Evolutionary conservation across 371 early-diverging fungal genomes (phyloP).

Genomic region (Umbelopsis sp.): DNA sequence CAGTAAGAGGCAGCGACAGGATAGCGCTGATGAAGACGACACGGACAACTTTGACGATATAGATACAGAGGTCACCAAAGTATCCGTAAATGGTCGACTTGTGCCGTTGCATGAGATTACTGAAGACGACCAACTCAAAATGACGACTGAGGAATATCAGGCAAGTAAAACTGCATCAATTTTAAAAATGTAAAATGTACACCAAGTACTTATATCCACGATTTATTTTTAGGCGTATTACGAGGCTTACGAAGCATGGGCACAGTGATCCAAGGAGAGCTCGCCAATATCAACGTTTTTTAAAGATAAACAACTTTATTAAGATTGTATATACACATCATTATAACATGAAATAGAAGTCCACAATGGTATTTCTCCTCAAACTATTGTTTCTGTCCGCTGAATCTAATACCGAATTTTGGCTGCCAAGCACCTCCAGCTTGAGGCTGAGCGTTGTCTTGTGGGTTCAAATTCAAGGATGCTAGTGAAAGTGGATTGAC

Average conservation of each 20-base stretch:
- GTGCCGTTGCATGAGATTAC: constrained; percentile 58
- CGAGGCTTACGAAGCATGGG: constrained; percentile 55
- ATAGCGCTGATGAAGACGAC: constrained; percentile 32
- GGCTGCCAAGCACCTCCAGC: constrained; percentile 1
- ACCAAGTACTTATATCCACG: not conserved
- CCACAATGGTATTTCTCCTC: not conserved
- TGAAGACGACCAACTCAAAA: constrained; percentile 59
- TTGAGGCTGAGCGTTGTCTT: not conserved
- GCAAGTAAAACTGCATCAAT: constrained; percentile 19
- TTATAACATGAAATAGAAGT: not conserved
- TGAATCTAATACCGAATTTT: constrained; percentile 11
- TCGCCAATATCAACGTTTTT: not conserved
- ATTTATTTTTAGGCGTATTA: constrained; percentile 41
- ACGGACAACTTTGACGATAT: constrained; percentile 39
- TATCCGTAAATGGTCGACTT: constrained; percentile 54
- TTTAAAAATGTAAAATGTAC: not conserved
- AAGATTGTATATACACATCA: not conserved
- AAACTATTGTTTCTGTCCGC: not conserved
- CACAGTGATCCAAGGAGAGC: not conserved
- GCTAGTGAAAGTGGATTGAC: constrained; percentile 7
- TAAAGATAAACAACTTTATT: too few species aligned
- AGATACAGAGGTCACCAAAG: constrained; percentile 46
- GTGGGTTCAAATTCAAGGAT: constrained; percentile 3
- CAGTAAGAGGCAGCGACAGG: constrained; percentile 24
- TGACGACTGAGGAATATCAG: constrained; percentile 66